These are phyloP conservation scores for Ascochyta clinopodiicola DNA, from an alignment of 2,329 filamentous ascomycete species.

Conservation along the genomic window DNA sequence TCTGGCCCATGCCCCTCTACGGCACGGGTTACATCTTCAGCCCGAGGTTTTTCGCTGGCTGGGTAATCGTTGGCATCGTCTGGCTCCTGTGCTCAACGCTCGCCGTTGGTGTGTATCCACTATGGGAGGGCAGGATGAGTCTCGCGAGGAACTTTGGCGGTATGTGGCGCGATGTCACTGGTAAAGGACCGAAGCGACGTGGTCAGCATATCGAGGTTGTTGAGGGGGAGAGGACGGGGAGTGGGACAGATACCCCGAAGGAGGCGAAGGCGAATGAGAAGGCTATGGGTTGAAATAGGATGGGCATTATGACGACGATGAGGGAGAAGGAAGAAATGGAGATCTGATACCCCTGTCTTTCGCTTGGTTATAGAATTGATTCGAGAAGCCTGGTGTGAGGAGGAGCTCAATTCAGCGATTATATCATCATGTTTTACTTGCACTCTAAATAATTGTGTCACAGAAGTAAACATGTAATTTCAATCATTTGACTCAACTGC, in stretches of 20 bases:
- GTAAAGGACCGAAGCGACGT: slow-evolving; percentile 24
- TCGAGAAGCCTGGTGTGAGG: too few species aligned
- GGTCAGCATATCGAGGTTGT: slow-evolving; percentile 18
- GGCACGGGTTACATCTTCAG: slow-evolving; percentile 81
- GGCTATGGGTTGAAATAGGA: slow-evolving; percentile 11
- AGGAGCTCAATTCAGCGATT: too few species aligned
- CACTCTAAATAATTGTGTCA: too few species aligned
- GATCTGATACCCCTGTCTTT: background rate
- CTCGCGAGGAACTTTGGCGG: slow-evolving; percentile 32
- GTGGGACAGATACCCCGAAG: slow-evolving; percentile 31
- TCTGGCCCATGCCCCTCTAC: slow-evolving; percentile 94
- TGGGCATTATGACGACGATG: too few species aligned
- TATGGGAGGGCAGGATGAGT: slow-evolving; percentile 68
- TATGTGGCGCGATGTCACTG: slow-evolving; percentile 38
- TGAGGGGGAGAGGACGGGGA: slow-evolving; percentile 26
- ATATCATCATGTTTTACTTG: too few species aligned
- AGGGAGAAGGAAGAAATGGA: background rate
- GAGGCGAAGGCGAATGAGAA: slow-evolving; percentile 22
- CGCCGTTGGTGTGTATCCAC: slow-evolving; percentile 79
- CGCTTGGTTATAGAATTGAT: background rate
- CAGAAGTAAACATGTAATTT: too few species aligned
- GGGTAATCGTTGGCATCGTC: slow-evolving; percentile 71
- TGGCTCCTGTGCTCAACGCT: slow-evolving; percentile 78
- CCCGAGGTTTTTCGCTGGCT: slow-evolving; percentile 81
- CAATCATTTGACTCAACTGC: too few species aligned